Base-by-base conservation (phyloP, 768 basidiomycete species). In the Lactarius trivialis region DNA sequence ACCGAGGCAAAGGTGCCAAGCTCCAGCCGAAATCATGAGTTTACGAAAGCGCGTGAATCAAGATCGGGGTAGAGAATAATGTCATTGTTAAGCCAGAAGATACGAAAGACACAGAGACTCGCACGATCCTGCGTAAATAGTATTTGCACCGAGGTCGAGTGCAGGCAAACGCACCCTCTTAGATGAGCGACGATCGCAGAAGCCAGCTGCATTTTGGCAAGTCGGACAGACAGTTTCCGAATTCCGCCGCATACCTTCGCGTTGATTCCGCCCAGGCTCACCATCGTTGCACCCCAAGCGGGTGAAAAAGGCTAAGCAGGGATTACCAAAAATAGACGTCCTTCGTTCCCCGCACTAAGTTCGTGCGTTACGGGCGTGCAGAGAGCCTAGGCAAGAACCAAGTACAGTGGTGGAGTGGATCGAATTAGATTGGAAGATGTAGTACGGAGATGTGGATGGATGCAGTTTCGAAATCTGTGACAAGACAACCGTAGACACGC, bases 401-500 rank as follows among this genome's bases (percentile, higher is more conserved):
- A 52, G n/a, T 52, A 28, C n/a, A n/a, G n/a, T n/a, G n/a, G 8
- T 28, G 26, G 51, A 19, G 32, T 19, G 19, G 32, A 17, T 30
- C 28, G 45, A 41, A 28, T 33, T 52, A 32, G 51, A 54, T 49
- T 24, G 34, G 54, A 54, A 55, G 54, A 50, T 49, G 24, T 12
- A 53, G 32, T 32, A 58, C 61, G 61, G 61, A 58, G 61, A 58
- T 63, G 48, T 39, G 34, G 28, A 63, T 63, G 61, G 61, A 49
- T 58, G 5, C 51, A 6, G 33, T 45, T 45, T 32, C 45, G 45
- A 48, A 48, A 48, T 48, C 45, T 48, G 45, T 52, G 51, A 33
- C 30, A 26, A 51, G 50, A 51, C 28, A 9, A 52, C 51, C 51
- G 21, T 52, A 28, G 32, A 33, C 17, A 52, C 50, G 51, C 51